Base-by-base conservation (phyloP, 805 yeast species). In the Lachancea thermotolerans region DNA sequence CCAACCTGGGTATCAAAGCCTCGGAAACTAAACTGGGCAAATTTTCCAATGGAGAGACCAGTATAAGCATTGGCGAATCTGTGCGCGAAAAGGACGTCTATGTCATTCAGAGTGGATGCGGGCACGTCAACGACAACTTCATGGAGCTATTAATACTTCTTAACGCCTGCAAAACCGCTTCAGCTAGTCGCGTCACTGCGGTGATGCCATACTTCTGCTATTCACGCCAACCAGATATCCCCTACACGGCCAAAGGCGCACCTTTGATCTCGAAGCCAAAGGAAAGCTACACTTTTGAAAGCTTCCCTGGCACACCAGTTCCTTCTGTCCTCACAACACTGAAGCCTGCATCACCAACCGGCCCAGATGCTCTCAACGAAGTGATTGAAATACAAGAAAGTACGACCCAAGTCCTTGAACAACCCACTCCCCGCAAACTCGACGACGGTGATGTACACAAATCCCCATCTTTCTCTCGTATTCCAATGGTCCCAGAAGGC, bases 11-110 rank as follows among this genome's bases (percentile, higher is more conserved):
- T n/a, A 70, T 89, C 12, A 81, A 81, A 18, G 77, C 79, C 47
- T 90, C 95, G 6, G 70, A 74, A 25, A 85, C 84, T 14, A 71
- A 71, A 38, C 71, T 81, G 47, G 78, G 78, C 48, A 82, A 82
- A 60, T 78, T 79, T 59, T 82, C 91, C 49, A 93, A 93, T 61
- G 99, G 99, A 44, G 99, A 93, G 61, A 90, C 96, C 3, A 81
- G 91, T 27, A 87, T 93, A 47, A 84, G 82, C 46, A 78, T 93
- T 45, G 74, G 75, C 44, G 95, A 89, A 57, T 85, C 95, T 10
- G 98, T 93, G 18, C 76, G 99, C 59, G 98, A 90, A 53, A 93
- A 93, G 66, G 97, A 93, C 62, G 98, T 93, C 6, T 93, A 84
- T 59, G 89, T 89, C 37, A 74, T 90, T 41, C 96, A 89, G 65